These are phyloP conservation scores for Lepidium africanum DNA, from an alignment of 345 rosid species.

Conservation along the genomic window DNA sequence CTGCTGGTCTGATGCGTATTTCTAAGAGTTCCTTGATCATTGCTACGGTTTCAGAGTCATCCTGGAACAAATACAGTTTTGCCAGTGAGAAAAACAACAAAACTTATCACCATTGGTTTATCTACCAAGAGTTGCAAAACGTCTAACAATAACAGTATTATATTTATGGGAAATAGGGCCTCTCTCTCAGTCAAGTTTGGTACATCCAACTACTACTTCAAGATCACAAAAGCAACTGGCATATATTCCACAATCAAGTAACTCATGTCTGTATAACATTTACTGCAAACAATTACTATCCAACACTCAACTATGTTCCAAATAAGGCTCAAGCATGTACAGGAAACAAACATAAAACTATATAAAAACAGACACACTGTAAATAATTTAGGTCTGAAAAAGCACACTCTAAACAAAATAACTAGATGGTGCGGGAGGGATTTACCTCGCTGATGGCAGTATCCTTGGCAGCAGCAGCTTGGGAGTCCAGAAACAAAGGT, in stretches of 20 bases:
- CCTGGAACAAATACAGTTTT: slow-evolving; percentile 30
- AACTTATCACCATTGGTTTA: neutral
- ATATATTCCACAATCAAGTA: neutral
- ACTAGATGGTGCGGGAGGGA: neutral
- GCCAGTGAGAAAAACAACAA: neutral
- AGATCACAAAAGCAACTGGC: neutral
- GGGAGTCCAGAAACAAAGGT: slow-evolving; percentile 68
- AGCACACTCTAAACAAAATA: neutral
- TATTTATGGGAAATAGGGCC: neutral
- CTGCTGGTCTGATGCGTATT: slow-evolving; percentile 93
- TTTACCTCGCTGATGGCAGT: slow-evolving; percentile 76
- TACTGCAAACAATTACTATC: neutral
- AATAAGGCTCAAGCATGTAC: neutral
- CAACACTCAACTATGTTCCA: neutral
- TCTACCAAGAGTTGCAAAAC: neutral
- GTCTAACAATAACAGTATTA: neutral
- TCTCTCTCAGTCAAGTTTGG: neutral
- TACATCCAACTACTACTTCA: neutral
- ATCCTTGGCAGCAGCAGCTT: slow-evolving; percentile 70
- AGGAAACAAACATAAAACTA: neutral
- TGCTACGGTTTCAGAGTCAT: slow-evolving; percentile 91
- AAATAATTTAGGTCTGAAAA: neutral
- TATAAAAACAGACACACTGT: neutral
- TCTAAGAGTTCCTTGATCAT: slow-evolving; percentile 95
- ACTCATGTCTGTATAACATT: neutral